Evolutionary conservation across 176 grass and related monocot genomes (phyloP).

Genomic region (Avena insularis): DNA sequence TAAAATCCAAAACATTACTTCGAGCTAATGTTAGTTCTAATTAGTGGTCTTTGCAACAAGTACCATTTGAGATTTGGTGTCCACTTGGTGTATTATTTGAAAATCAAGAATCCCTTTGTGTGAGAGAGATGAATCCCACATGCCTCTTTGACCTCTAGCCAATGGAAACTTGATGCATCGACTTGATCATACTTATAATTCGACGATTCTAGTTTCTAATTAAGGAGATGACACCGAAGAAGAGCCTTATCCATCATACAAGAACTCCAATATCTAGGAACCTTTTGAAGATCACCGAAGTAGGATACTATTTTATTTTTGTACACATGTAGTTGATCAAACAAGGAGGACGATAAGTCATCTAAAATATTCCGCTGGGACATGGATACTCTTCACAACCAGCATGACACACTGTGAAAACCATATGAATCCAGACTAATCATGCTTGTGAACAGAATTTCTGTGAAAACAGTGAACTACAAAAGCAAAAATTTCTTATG

Average conservation of each 20-base stretch:
- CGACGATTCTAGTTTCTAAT: not conserved
- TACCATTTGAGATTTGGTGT: not conserved
- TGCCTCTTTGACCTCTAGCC: slow-evolving; percentile 64
- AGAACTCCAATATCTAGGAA: slow-evolving; percentile 32
- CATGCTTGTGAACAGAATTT: not conserved
- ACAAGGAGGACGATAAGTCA: not conserved
- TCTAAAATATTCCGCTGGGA: not conserved
- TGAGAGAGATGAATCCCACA: slow-evolving; percentile 62
- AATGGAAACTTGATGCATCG: slow-evolving; percentile 84
- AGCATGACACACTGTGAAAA: not conserved
- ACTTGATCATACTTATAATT: slow-evolving; percentile 68
- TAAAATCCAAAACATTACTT: not conserved
- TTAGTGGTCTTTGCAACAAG: not conserved
- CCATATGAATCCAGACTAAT: not conserved
- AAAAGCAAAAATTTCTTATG: slow-evolving; percentile 62
- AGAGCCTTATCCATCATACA: not conserved
- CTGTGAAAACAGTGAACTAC: not conserved
- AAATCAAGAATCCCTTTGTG: slow-evolving; percentile 74
- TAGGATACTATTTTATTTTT: not conserved
- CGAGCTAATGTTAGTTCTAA: not conserved
- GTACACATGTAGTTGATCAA: not conserved
- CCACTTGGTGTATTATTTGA: slow-evolving; percentile 90
- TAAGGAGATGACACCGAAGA: not conserved
- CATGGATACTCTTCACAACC: not conserved
- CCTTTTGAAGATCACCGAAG: slow-evolving; percentile 44